These are phyloP conservation scores for Amphicarpaea edgeworthii DNA, from an alignment of 306 rosid genomes.

Conservation along the genomic window DNA sequence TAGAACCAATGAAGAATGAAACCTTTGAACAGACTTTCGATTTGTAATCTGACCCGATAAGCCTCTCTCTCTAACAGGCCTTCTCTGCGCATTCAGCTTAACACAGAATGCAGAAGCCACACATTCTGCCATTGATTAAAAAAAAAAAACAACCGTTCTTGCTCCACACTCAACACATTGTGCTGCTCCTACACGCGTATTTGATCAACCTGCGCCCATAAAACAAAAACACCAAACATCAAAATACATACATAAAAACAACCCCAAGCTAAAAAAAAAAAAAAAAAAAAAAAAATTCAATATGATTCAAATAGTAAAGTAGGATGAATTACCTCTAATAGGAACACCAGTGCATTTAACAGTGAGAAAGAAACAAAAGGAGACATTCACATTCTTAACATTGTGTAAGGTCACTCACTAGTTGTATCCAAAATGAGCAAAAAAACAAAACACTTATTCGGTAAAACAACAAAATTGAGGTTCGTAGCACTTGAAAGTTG, in stretches of 20 bases:
- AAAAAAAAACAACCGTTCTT: not conserved
- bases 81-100: conserved; percentile 59
- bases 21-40: conserved; percentile 59
- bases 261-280: not conserved
- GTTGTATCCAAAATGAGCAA: no score
- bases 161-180: conserved; percentile 61
- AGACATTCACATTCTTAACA: not conserved
- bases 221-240: conserved; percentile 26
- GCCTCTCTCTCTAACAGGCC: conserved; percentile 41
- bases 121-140: conserved; percentile 69
- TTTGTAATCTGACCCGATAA: conserved; percentile 39
- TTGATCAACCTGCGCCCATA: conserved; percentile 37
- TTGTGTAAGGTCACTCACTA: no score
- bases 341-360: not conserved
- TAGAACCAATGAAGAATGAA: no score
- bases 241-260: conserved; percentile 9
- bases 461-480: no score
- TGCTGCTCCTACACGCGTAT: conserved; percentile 22
- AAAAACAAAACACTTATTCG: not conserved
- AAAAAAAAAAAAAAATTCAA: not conserved
- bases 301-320: conserved; percentile 6
- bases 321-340: conserved; percentile 6
- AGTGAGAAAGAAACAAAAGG: not conserved
- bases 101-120: conserved; percentile 63
- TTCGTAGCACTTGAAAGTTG: no score